Conservation (phyloP, 2,329 filamentous ascomycete species). For the Aureobasidium uvarum region DNA sequence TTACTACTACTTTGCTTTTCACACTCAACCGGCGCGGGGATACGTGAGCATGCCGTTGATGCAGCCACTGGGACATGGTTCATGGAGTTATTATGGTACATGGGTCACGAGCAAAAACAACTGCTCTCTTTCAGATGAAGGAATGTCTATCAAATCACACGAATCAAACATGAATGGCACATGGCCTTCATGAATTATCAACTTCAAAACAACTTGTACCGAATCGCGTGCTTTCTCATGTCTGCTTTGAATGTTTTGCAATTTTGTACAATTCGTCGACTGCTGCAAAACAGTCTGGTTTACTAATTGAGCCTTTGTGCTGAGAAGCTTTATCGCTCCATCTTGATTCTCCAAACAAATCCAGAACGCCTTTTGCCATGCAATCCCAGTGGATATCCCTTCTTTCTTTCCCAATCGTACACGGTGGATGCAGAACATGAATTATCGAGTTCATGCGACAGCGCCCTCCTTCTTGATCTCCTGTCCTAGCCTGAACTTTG, state of each 20-base stretch:
- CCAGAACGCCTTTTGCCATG: slow-evolving; percentile 27
- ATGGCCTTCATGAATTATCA: slow-evolving; percentile 18
- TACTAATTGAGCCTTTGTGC: background rate
- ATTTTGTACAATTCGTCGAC: background rate
- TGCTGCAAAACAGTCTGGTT: background rate
- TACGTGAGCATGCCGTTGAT: slow-evolving; percentile 23
- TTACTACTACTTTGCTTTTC: slow-evolving; percentile 15
- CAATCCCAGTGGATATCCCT: slow-evolving; percentile 10
- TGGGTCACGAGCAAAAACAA: slow-evolving; percentile 14
- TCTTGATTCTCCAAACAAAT: background rate
- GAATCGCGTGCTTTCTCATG: background rate
- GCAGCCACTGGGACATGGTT: slow-evolving; percentile 17
- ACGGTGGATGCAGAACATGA: background rate
- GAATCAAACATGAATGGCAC: slow-evolving; percentile 20
- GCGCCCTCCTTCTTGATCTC: slow-evolving; percentile 16
- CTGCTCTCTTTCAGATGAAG: slow-evolving; percentile 20
- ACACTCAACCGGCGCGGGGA: slow-evolving; percentile 10
- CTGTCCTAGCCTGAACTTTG: slow-evolving; percentile 36
- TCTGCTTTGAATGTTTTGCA: background rate
- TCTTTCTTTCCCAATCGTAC: slow-evolving; percentile 12
- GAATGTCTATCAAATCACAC: slow-evolving; percentile 21
- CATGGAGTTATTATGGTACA: slow-evolving; percentile 22
- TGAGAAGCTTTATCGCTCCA: background rate
- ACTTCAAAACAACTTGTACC: background rate
- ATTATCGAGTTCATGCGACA: background rate